Base-by-base conservation (phyloP, 306 rosid genomes). In the Rubus idaeus region DNA sequence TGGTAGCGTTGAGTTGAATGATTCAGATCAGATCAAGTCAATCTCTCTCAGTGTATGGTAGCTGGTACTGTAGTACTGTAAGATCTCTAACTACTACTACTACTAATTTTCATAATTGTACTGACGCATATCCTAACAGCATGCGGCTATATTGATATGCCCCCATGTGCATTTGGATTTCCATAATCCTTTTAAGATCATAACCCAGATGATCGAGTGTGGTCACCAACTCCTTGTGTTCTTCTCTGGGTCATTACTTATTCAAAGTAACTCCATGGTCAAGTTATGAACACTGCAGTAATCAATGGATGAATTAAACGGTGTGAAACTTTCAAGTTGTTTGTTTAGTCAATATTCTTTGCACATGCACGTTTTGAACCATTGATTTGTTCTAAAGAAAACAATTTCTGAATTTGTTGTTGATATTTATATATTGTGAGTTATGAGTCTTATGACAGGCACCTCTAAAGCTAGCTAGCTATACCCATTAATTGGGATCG, bases 91-190 rank as follows among this genome's bases (percentile, higher is more conserved):
- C 57, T 62, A 12, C 45, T 72, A 60, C 64, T 52, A 14, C 57
- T 23, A 10, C 16, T 14, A 55, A n/a, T 18, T 72, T 44, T 44
- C 68, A 61, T 50, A 68, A 13, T 11, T 49, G 42, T 64, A 65
- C 50, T 72, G 60, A 52, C 45, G 18, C 14, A 65, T 63, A 53
- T 70, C 52, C 71, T 46, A 50, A 64, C 70, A 37, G 70, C 14
- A 64, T 39, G 55, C 65, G 30, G n/a, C 68, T 62, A 49, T 75
- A 68, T 69, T 74, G 85, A 84, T 87, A 75, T 60, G 77, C 76
- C 57, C 89, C 90, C 91, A 87, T 87, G 91, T 89, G 90, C 79
- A 42, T 77, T 75, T 81, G 84, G 88, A 85, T 87, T 86, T 77
- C 20, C 26, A 42, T 40, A 52, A 21, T 56, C 62, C 26, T 56